Evolutionary conservation across 192 early-diverging fungal genomes (phyloP).

Genomic region (Geranomyces michiganensis): DNA sequence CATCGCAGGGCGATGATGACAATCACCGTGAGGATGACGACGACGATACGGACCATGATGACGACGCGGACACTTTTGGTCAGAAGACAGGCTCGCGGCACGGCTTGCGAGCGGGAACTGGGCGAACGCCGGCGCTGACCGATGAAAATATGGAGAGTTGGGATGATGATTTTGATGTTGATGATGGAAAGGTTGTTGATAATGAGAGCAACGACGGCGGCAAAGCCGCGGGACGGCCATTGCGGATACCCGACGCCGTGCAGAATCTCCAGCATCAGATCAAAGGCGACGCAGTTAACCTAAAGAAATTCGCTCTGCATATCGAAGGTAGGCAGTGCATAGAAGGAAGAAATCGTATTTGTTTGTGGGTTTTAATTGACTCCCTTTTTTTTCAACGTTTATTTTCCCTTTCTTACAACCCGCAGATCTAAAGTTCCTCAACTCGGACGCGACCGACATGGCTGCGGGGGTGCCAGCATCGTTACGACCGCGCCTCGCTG

Average conservation of each 20-base stretch:
- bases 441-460: slow-evolving; percentile 37
- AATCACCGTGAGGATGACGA: slow-evolving; percentile 26
- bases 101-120: slow-evolving; percentile 12
- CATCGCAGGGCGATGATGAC: slow-evolving; percentile 12
- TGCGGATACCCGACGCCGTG: slow-evolving; percentile 35
- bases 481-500: not conserved
- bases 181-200: not conserved
- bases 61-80: slow-evolving; percentile 26
- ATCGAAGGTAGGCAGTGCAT: slow-evolving; percentile 37
- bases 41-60: slow-evolving; percentile 21
- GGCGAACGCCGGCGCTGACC: not conserved
- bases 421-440: slow-evolving; percentile 44
- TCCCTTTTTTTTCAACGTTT: not conserved
- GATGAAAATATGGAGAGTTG: slow-evolving; percentile 39
- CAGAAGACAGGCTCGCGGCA: not conserved
- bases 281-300: slow-evolving; percentile 32
- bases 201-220: not conserved
- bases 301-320: slow-evolving; percentile 48
- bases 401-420: not conserved
- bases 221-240: not conserved
- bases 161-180: slow-evolving; percentile 47
- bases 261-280: slow-evolving; percentile 31
- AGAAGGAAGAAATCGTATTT: not conserved
- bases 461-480: slow-evolving; percentile 28
- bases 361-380: too few species aligned